phyloP scores from a whole-genome alignment of 2,329 filamentous ascomycete genomes.

The Fusarium sp. region DNA sequence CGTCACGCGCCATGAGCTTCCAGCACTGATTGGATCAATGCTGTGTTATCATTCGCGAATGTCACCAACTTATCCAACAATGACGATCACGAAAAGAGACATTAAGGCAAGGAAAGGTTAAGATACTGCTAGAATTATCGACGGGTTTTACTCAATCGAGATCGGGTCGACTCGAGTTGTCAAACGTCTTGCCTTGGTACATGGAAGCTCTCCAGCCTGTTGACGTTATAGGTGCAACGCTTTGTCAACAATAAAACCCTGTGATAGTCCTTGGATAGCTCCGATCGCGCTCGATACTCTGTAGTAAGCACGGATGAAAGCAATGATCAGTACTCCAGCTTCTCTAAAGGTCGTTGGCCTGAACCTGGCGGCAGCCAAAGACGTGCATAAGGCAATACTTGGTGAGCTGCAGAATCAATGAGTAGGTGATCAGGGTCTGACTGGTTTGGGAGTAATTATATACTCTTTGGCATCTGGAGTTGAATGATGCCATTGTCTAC shows the following conservation, averaged over 20 bases:
- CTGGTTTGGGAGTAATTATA: fast-evolving
- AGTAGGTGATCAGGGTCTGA: fast-evolving
- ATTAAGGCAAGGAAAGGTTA: not conserved
- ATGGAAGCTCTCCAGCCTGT: not conserved
- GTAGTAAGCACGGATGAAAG: not conserved
- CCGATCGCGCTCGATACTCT: not conserved
- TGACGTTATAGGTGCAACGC: not conserved
- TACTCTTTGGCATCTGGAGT: not conserved
- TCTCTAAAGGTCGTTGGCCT: not conserved
- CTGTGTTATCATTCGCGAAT: not conserved
- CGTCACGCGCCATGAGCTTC: not conserved
- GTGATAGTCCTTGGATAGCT: not conserved
- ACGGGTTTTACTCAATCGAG: fast-evolving
- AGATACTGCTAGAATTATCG: not conserved
- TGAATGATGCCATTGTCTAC: not conserved
- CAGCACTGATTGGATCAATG: not conserved
- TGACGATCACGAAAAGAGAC: not conserved
- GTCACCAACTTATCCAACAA: not conserved
- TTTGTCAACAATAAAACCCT: not conserved
- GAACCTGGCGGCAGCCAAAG: too few species aligned
- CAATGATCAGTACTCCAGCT: not conserved
- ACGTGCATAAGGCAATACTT: not conserved
- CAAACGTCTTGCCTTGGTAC: not conserved
- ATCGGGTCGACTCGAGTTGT: too few species aligned
- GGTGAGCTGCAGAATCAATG: not conserved